Evolutionary conservation across 768 basidiomycete species (phyloP), one percentile per base, ranked within the genome.

Genomic region (Kwoniella bestiolae): DNA sequence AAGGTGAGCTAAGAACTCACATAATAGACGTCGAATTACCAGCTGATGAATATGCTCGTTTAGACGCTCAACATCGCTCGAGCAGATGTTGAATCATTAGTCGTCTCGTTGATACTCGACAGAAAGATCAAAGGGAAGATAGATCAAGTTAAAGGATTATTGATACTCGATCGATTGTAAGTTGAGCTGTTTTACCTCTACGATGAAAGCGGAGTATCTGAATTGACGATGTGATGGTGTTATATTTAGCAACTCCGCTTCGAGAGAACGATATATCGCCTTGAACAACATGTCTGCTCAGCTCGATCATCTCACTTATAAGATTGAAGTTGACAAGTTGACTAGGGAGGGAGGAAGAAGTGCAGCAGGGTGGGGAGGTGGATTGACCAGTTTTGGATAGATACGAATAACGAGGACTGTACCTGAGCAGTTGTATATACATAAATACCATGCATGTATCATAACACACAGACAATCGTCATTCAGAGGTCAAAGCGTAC

Each of bases 111-210:
- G 25, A 97, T 99, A 63, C 83, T 98, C 26, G 96, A 99, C 80
- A 92, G 92, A n/a, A 95, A 92, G 79, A 92, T 99, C 11, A 91
- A 95, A 71, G 96, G 96, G 11, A 86, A 89, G 69, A 97, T 99
- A 76, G 95, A 99, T 82, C 96, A 99, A 82, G 93, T 96, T 41
- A 88, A 91, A 38, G 94, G 94, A 86, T 85, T 92, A 59, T 84
- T 99, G 16, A 92, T 98, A 75, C 84, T 99, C 41, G 94, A 95
- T 72, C 84, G 88, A 78, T 89, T 92, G 82, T 83, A 46, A 70
- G 82, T 74, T n/a, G 26, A 8, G 6, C 29, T 8, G 23, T 8
- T 41, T 16, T 14, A n/a, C 49, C 29, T 41, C 25, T 9, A 2
- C 25, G 31, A 5, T 32, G 52, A 56, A 29, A 34, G 6, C 7